phyloP scores from a whole-genome alignment of 225 moss, liverwort and hornwort species.

The Sphagnum contortum region DNA sequence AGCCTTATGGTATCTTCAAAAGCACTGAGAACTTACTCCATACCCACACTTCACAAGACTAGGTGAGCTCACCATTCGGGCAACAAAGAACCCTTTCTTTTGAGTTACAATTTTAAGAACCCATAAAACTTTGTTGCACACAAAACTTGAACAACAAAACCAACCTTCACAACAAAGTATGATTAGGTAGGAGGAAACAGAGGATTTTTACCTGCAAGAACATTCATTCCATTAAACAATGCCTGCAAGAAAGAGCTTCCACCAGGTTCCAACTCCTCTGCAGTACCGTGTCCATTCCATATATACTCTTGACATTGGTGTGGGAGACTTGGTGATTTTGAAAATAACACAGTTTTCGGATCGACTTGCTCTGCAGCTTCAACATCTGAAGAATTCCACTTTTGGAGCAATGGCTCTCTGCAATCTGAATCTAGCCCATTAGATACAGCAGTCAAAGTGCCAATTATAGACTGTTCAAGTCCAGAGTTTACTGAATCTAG shows the following conservation, averaged over 20 bases:
- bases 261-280: slow-evolving; percentile 8
- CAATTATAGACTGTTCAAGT: slow-evolving; percentile 8
- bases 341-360: background rate
- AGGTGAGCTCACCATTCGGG: no score
- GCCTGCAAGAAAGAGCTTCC: slow-evolving; percentile 90
- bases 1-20: no score
- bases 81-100: no score
- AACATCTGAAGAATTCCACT: background rate
- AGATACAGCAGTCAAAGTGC: slow-evolving; percentile 7
- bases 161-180: no score
- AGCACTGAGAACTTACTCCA: background rate
- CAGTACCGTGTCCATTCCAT: background rate
- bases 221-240: slow-evolving; percentile 76
- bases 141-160: no score
- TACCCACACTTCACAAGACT: background rate
- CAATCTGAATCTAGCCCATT: slow-evolving; percentile 16
- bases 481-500: slow-evolving; percentile 1
- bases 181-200: no score
- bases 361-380: slow-evolving; percentile 6
- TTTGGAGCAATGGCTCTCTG: slow-evolving; percentile 37
- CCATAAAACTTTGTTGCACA: no score
- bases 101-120: no score
- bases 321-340: background rate
- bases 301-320: background rate
- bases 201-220: slow-evolving; percentile 61